Evolutionary conservation across 805 yeast genomes (phyloP), one percentile per base, ranked within the genome.

Genomic region (Wickerhamiella sergipiensis): DNA sequence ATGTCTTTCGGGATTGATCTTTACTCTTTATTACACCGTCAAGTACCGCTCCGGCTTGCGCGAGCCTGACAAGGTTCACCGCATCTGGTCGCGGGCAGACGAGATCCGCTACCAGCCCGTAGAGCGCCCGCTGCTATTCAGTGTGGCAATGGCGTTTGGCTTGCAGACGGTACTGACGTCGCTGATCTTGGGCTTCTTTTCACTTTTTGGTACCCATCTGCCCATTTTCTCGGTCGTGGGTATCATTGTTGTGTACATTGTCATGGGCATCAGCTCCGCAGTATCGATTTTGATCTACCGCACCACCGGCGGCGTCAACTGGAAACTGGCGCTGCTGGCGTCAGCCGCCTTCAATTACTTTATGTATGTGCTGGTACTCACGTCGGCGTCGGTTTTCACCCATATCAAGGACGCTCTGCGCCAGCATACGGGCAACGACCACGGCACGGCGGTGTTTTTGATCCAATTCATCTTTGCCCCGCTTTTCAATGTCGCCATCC

Each of bases 51-150:
- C 61, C 17, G 63, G 63, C 6, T 50, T 60, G 43, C 57, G 54
- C 24, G 63, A 60, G 50, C 61, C 62, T 1, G 63, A 60, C 40
- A 60, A 60, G 52, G 48, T 60, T 13, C 59, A 60, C 42, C 60
- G 63, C n/a, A 58, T 60, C 38, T 60, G 63, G 63, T 55, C 58
- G 42, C 63, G 63, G 29, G 56, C 61, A 19, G 53, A 57, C 23
- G 63, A 60, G 33, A 60, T 60, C 51, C 51, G 63, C n/a, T 59
- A 49, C 52, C 63, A 60, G 57, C 63, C 63, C 12, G 59, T 60
- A 1, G 43, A 46, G 48, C 49, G 53, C n/a, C 58, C 62, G 45
- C 51, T 59, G 43, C 21, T 52, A 23, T 60, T 59, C 26, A 55
- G 61, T 1, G 50, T 59, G n/a, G 55, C 47, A 18, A 59, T 55